phyloP scores from a whole-genome alignment of 768 basidiomycete species.

The Lactarius akahatsu region DNA sequence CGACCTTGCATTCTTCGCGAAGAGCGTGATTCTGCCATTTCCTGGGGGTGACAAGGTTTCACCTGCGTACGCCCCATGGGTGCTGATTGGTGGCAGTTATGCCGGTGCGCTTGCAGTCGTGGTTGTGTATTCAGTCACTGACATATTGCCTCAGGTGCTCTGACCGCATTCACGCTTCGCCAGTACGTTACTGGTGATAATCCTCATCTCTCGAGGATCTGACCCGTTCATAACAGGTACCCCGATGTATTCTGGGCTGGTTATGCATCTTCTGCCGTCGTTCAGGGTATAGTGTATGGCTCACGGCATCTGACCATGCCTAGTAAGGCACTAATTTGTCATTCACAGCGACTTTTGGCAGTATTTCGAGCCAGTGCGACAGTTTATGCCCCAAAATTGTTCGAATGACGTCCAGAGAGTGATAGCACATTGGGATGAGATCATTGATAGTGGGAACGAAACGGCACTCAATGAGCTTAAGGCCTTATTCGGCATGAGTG shows the following conservation, averaged over 20 bases:
- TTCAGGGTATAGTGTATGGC: neutral
- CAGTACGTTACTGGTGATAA: slow-evolving; percentile 41
- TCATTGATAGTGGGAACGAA: neutral
- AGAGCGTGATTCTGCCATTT: slow-evolving; percentile 43
- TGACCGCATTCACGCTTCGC: slow-evolving; percentile 66
- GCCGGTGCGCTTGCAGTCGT: slow-evolving; percentile 31
- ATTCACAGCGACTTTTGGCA: slow-evolving; percentile 43
- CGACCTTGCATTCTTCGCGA: slow-evolving; percentile 67
- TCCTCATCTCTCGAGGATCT: neutral
- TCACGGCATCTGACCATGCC: neutral
- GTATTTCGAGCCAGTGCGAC: slow-evolving; percentile 58
- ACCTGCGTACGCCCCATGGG: slow-evolving; percentile 50
- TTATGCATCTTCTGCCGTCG: slow-evolving; percentile 45
- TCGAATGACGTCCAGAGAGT: slow-evolving; percentile 54
- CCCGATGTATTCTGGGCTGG: slow-evolving; percentile 58
- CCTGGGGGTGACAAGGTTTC: slow-evolving; percentile 54
- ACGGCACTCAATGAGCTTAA: neutral
- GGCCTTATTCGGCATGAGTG: neutral
- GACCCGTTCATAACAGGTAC: slow-evolving; percentile 42
- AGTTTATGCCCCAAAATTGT: slow-evolving; percentile 70
- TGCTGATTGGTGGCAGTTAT: slow-evolving; percentile 47
- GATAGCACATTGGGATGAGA: neutral
- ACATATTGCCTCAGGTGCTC: neutral
- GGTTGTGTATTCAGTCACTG: slow-evolving; percentile 11
- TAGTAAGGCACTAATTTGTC: neutral